Percentiles rank a stretch among this genome's conserved stretches.
Conservation (phyloP, 768 basidiomycete species). For the Phlegmacium glaucopus region DNA sequence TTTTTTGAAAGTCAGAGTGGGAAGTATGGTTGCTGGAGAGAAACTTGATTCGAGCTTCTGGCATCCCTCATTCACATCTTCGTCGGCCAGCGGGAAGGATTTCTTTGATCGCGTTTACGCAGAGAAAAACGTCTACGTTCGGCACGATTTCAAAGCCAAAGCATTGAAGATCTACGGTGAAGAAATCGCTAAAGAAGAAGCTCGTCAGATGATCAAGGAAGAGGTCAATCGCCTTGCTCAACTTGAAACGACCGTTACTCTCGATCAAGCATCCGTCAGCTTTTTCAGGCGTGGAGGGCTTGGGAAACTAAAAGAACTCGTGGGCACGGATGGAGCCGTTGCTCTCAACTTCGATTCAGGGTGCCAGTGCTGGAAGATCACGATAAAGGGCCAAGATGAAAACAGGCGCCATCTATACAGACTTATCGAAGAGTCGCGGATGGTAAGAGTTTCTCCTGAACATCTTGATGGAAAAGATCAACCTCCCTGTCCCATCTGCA, state of each 20-base stretch:
- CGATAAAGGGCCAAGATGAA: constrained; percentile 54
- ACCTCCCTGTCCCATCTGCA: constrained; percentile 62
- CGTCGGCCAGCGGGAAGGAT: constrained; percentile 18
- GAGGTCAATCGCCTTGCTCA: constrained; percentile 47
- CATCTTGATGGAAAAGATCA: constrained; percentile 9
- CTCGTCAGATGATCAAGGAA: constrained; percentile 39
- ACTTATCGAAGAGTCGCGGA: constrained; percentile 40
- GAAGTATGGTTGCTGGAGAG: constrained; percentile 49
- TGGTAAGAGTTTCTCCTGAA: neutral
- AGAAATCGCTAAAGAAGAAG: constrained; percentile 33
- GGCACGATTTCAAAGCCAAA: constrained; percentile 42
- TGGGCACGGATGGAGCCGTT: constrained; percentile 57
- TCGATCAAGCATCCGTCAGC: constrained; percentile 39
- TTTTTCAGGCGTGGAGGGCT: constrained; percentile 52
- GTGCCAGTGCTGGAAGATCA: constrained; percentile 35
- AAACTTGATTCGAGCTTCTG: constrained; percentile 42
- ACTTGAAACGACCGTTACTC: constrained; percentile 20
- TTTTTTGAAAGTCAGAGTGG: constrained; percentile 56
- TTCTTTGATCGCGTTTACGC: constrained; percentile 27
- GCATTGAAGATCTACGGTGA: constrained; percentile 47
- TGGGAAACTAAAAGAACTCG: constrained; percentile 43
- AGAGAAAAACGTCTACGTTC: constrained; percentile 38
- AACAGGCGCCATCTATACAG: constrained; percentile 43
- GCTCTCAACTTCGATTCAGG: constrained; percentile 44
- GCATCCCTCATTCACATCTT: constrained; percentile 49